Evolutionary conservation across 1,284 basidiomycete genomes (phyloP).

Genomic region (Mycena citricolor): DNA sequence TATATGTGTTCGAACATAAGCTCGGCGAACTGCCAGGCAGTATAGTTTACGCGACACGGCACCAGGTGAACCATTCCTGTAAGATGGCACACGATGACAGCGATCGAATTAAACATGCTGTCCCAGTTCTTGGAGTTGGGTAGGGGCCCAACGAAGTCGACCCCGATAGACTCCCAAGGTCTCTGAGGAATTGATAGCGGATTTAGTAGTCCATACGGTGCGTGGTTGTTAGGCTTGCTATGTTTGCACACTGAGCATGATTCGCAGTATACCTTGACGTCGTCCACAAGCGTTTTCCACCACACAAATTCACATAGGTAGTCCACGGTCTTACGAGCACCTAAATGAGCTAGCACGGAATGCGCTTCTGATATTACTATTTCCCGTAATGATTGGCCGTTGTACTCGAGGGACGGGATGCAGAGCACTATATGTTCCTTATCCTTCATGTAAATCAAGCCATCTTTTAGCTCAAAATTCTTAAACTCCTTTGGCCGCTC

Average conservation of each 20-base stretch:
- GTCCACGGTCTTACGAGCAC: constrained; percentile 34
- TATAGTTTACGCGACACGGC: constrained; percentile 29
- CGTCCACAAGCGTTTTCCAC: constrained; percentile 32
- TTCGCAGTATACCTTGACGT: constrained; percentile 36
- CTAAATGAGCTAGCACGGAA: constrained; percentile 40
- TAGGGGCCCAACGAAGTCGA: constrained; percentile 43
- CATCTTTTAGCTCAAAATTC: constrained; percentile 30
- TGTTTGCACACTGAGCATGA: constrained; percentile 29
- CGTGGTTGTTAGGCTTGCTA: constrained; percentile 30
- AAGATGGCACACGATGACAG: constrained; percentile 36
- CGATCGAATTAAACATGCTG: constrained; percentile 35
- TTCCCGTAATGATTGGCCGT: too few relatives aligned
- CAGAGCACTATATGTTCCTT: constrained; percentile 29
- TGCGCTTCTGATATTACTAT: constrained; percentile 40
- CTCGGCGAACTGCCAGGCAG: constrained; percentile 35
- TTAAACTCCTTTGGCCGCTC: constrained; percentile 24
- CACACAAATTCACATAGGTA: constrained; percentile 33
- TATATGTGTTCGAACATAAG: constrained; percentile 36
- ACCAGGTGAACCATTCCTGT: constrained; percentile 35
- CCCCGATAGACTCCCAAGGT: constrained; percentile 35
- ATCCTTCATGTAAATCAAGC: constrained; percentile 27
- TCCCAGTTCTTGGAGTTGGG: constrained; percentile 29
- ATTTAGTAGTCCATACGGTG: constrained; percentile 33
- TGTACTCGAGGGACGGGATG: too few relatives aligned
- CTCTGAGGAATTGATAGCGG: constrained; percentile 26